Base-by-base conservation (phyloP, 163 green algal genomes). In the Scenedesmus sp. region DNA sequence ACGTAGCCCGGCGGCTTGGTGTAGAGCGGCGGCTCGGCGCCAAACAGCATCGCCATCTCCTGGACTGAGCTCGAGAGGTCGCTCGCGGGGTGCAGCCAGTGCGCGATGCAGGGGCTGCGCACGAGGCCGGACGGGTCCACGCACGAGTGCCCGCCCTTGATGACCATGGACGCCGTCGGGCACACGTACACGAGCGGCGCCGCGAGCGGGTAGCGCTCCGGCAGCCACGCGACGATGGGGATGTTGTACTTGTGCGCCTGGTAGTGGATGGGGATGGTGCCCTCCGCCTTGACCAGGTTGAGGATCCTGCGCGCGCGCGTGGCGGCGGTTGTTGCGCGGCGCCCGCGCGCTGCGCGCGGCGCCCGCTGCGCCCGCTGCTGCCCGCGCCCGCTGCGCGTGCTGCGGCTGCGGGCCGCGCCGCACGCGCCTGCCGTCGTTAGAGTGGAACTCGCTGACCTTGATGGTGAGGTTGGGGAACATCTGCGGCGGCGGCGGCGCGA, bases 191-290 rank as follows among this genome's bases (percentile, higher is more conserved):
- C 79, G n/a, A 94, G 86, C 2, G 95, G 95, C 0, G 89, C 17
- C 2, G 73, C 47, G 20, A 81, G 70, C 2, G 95, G 95, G 84
- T 95, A 98, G 3, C 69, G 62, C 81, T 97, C 94, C 5, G 89
- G 78, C 34, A 98, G 84, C 92, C 91, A 98, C 5, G 97, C 64
- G 0, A 84, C 82, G 45, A 98, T 82, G 0, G 95, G 95, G 26
- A 98, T 95, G 89, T 98, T 98, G 89, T 98, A 98, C 77, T 94
- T 95, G 45, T 83, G 7, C 42, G 89, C 87, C 84, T 91, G 86
- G 79, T 95, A 96, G 70, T 93, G 93, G 66, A 98, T 96, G 15
- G 95, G 95, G 6, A 98, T 81, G 2, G 94, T 98, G 29, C 95
- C 95, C 47, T 96, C 87, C 4, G 86, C 88, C 77, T 92, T 87